Conservation (phyloP, 208 protist species). For the Porcisia deanei region DNA sequence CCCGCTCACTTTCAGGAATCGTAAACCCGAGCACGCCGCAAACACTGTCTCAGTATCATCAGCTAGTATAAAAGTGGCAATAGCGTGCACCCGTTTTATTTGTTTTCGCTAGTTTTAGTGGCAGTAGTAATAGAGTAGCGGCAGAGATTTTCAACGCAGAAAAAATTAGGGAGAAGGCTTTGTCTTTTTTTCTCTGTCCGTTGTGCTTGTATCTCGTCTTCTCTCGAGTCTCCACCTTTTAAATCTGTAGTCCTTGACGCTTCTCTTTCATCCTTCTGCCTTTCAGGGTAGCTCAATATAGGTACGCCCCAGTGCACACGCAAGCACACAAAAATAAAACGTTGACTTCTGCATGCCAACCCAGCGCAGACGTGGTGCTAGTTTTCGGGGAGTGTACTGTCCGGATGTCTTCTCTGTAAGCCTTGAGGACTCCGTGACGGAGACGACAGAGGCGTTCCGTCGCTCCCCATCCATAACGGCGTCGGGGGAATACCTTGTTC, state of each 20-base stretch:
- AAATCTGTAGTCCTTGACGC: background rate
- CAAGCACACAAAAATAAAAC: background rate
- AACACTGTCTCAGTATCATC: background rate
- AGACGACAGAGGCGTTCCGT: constrained; percentile 29
- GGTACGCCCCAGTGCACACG: background rate
- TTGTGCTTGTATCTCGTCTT: background rate
- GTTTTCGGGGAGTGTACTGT: constrained; percentile 45
- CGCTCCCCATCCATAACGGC: constrained; percentile 40
- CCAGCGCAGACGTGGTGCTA: constrained; percentile 56
- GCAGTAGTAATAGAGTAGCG: background rate
- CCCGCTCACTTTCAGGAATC: background rate
- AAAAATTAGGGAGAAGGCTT: background rate
- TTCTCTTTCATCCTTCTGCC: background rate
- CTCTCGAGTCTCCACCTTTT: background rate
- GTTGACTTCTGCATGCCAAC: constrained; percentile 12
- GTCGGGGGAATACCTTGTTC: constrained; percentile 46
- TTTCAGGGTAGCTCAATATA: background rate
- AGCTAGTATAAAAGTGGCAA: background rate
- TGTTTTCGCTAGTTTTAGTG: background rate
- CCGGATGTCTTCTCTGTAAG: constrained; percentile 17
- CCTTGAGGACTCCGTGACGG: constrained; percentile 17
- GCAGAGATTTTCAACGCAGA: background rate
- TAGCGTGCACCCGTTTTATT: background rate
- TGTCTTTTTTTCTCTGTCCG: background rate
- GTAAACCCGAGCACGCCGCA: background rate